Base-by-base conservation (phyloP, 129 eudicot species). In the Dittrichia graveolens region DNA sequence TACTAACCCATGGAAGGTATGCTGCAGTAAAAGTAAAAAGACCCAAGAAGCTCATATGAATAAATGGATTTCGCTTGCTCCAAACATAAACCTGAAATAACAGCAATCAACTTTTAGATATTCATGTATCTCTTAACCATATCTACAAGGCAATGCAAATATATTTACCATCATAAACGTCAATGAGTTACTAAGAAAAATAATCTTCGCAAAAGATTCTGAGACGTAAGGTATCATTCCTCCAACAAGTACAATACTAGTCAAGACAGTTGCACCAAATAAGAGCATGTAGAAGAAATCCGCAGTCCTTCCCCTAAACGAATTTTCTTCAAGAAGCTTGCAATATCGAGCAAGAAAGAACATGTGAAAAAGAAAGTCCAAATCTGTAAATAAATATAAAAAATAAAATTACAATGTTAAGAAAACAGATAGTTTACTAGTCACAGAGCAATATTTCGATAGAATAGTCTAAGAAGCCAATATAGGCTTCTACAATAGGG, bases 301-400 rank as follows among this genome's bases (percentile, higher is more conserved):
- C 1, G 99, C 97, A 4, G 99, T 90, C 75, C 95, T 86, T 73
- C 97, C 96, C 65, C 97, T 85, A 35, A 95, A 95, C 15, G 99
- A 86, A 68, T 95, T 95, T 77, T 95, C 99, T 80, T 95, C 99
- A 47, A 95, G 97, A 84, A 95, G 99, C 75, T 95, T 95, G 90
- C 99, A 95, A 89, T 95, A 95, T 38, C 99, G 93, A 72, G 96
- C 99, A 34, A 95, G 87, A 82, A 95, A 95, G 86, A 95, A 95
- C 99, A 95, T 95, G 86, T 95, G 99, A 74, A 95, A 95, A 76
- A 95, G 88, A 61, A 95, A 95, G 83, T 95, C 99, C 91, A 95
- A 82, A 62, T 95, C 97, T 95, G 92, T 13, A 74, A 71, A 18
- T 58, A 31, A 24, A 75, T 90, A 90, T 13, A 74, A 71, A 18